Evolutionary conservation across 2,329 filamentous ascomycete species (phyloP).

Genomic region (Fusarium nodosum): DNA sequence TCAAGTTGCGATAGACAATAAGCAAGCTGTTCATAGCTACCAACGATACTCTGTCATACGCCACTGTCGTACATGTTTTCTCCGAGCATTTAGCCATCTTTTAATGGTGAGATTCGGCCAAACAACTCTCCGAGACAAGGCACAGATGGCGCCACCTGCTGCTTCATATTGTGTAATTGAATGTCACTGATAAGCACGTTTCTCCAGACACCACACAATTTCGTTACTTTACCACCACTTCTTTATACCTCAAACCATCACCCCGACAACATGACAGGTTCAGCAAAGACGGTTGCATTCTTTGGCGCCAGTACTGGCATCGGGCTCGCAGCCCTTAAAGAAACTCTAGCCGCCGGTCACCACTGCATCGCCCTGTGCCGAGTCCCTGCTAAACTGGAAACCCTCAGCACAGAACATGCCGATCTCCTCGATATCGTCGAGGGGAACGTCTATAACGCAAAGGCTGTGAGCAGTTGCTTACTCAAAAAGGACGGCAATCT

Average conservation of each 20-base stretch:
- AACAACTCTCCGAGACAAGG: background rate
- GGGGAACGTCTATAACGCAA: conserved; percentile 63
- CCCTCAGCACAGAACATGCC: conserved; percentile 51
- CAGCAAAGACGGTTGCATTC: conserved; percentile 61
- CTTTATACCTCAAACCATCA: background rate
- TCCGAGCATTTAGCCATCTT: background rate
- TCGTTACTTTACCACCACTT: background rate
- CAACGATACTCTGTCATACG: background rate
- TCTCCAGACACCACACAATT: background rate
- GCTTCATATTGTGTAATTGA: background rate
- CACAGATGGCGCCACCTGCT: too few relatives aligned
- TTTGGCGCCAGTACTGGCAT: conserved; percentile 67
- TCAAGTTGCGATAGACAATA: background rate
- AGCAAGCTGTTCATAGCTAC: too few relatives aligned
- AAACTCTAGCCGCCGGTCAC: conserved; percentile 61
- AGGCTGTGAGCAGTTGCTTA: conserved; percentile 57
- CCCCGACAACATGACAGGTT: background rate
- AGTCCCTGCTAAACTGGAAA: conserved; percentile 62
- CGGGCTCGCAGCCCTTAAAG: conserved; percentile 62
- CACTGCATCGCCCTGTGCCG: conserved; percentile 65
- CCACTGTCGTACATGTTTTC: background rate
- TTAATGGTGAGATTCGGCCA: background rate
- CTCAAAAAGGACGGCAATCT: conserved; percentile 49
- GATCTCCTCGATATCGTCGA: conserved; percentile 61
- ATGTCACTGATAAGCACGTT: background rate